Percentiles rank a stretch among this genome's conserved stretches.
Conservation (phyloP, 192 early-diverging fungal genomes). For the Podila horticola region DNA sequence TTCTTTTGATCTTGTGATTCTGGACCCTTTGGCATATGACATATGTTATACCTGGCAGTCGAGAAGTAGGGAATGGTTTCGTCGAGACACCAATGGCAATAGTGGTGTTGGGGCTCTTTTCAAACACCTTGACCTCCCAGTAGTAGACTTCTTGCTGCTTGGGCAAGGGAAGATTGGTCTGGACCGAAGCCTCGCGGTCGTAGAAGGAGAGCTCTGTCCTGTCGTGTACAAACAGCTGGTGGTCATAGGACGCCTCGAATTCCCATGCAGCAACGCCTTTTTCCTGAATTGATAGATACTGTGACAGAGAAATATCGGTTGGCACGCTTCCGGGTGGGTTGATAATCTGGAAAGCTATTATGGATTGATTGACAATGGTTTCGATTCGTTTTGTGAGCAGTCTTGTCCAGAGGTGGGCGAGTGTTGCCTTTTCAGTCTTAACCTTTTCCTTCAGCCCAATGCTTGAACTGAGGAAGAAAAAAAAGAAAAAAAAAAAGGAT, state of each 20-base stretch:
- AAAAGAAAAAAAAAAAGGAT: not conserved
- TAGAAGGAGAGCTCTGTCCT: constrained; percentile 82
- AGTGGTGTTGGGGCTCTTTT: constrained; percentile 73
- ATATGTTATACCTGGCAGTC: constrained; percentile 62
- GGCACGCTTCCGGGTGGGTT: constrained; percentile 79
- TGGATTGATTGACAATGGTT: not conserved
- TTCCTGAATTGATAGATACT: constrained; percentile 80
- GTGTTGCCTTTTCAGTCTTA: too few relatives aligned
- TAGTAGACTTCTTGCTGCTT: constrained; percentile 85
- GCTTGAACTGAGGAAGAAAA: not conserved
- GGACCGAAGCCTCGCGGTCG: constrained; percentile 76
- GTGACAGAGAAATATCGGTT: constrained; percentile 79
- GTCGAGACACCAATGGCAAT: constrained; percentile 79
- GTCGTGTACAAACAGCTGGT: constrained; percentile 72
- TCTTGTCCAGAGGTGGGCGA: not conserved
- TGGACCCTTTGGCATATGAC: not conserved
- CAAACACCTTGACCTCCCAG: constrained; percentile 84
- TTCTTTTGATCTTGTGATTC: not conserved
- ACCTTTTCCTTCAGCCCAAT: too few relatives aligned
- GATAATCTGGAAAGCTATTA: constrained; percentile 72
- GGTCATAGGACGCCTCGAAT: constrained; percentile 73
- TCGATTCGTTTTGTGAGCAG: not conserved
- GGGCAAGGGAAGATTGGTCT: constrained; percentile 84
- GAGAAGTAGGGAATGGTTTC: constrained; percentile 78
- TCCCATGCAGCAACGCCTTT: constrained; percentile 87